Evolutionary conservation across 371 early-diverging fungal genomes (phyloP).

Genomic region (Mucor sp.): DNA sequence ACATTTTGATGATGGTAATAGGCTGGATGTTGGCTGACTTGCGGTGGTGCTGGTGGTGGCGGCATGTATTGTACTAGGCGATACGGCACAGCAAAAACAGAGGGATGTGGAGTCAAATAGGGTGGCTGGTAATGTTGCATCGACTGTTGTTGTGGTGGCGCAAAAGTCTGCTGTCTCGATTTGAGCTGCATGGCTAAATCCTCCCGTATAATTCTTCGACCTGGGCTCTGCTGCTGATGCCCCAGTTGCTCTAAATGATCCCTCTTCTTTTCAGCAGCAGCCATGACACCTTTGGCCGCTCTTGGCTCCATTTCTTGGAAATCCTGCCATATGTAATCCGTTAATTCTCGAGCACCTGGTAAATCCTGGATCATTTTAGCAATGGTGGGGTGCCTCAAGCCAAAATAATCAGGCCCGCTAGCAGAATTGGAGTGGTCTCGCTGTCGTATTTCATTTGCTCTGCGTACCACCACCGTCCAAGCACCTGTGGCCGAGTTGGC

Average conservation of each 20-base stretch:
- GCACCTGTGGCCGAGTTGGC: conserved; percentile 88
- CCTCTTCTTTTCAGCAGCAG: conserved; percentile 51
- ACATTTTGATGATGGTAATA: neutral
- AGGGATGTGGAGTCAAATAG: neutral
- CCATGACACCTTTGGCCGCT: conserved; percentile 54
- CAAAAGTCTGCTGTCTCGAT: neutral
- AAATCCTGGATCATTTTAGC: conserved; percentile 91
- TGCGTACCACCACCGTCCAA: conserved; percentile 85
- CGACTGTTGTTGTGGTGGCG: neutral
- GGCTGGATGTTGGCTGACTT: neutral
- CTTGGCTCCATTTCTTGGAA: conserved; percentile 61
- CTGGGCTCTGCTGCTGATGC: conserved; percentile 19
- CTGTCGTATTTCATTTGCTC: conserved; percentile 75
- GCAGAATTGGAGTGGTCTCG: conserved; percentile 81
- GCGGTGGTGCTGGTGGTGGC: neutral
- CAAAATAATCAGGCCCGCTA: conserved; percentile 91
- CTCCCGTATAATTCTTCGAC: conserved; percentile 22
- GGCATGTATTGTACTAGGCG: neutral
- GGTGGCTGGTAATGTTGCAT: conserved; percentile 9
- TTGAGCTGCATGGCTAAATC: conserved; percentile 3
- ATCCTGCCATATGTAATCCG: conserved; percentile 71
- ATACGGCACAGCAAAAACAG: neutral
- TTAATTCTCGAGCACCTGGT: conserved; percentile 71
- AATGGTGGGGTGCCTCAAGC: conserved; percentile 87
- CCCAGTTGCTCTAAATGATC: conserved; percentile 49